A percentile compares a stretch with the other conserved stretches of the same genome.
phyloP scores from a whole-genome alignment of 768 basidiomycete genomes.

The Russula sp. region DNA sequence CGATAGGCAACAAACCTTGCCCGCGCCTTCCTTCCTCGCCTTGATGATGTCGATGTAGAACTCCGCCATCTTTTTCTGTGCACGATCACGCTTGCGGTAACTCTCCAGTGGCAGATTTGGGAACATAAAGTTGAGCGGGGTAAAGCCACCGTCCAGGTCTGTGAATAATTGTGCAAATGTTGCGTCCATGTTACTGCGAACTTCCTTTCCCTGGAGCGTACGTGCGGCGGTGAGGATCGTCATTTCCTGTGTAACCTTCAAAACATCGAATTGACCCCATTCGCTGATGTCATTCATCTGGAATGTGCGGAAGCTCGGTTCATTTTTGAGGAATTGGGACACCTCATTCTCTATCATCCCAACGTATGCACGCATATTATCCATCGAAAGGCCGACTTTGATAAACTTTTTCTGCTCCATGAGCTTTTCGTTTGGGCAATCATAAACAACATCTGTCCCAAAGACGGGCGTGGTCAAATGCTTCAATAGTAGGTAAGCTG shows the following conservation, averaged over 20 bases:
- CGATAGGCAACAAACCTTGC: conserved; percentile 30
- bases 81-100: conserved; percentile 81
- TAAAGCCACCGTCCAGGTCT: conserved; percentile 94
- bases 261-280: conserved; percentile 72
- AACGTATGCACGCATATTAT: conserved; percentile 82
- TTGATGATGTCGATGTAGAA: conserved; percentile 87
- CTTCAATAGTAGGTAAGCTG: conserved; percentile 33
- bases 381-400: conserved; percentile 89
- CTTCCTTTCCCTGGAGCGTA: conserved; percentile 90
- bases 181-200: conserved; percentile 71
- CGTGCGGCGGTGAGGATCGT: conserved; percentile 92
- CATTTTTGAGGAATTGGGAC: conserved; percentile 59
- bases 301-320: conserved; percentile 52
- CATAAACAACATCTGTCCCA: conserved; percentile 96
- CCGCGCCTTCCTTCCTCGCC: conserved; percentile 50
- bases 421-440: conserved; percentile 89
- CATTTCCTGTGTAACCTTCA: conserved; percentile 73
- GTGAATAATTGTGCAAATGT: conserved; percentile 77
- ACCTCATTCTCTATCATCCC: conserved; percentile 39
- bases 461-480: conserved; percentile 92
- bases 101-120: conserved; percentile 86
- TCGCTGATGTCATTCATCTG: conserved; percentile 62
- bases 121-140: conserved; percentile 92
- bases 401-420: conserved; percentile 99
- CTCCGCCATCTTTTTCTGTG: conserved; percentile 87